Conservation (phyloP, 1,284 basidiomycete genomes). For the Acaromyces ingoldii region DNA sequence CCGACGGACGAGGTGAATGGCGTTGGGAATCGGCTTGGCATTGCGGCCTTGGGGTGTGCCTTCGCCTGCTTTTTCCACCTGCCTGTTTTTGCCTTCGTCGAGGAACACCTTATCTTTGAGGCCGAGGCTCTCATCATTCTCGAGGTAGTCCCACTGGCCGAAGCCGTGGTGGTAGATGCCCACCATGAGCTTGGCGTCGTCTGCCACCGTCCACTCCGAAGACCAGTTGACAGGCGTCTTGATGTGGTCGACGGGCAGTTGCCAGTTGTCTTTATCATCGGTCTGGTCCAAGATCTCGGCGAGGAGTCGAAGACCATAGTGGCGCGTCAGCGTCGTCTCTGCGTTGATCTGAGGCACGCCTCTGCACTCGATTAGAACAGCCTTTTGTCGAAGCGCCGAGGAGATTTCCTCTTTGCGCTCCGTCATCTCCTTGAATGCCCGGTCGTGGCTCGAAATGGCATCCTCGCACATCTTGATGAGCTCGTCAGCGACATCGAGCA, state of each 20-base stretch:
- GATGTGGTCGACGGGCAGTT: constrained; percentile 83
- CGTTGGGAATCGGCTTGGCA: constrained; percentile 44
- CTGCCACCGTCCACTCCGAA: constrained; percentile 84
- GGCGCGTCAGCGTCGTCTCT: constrained; percentile 85
- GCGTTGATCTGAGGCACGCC: constrained; percentile 93
- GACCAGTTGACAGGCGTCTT: constrained; percentile 93
- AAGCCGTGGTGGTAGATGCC: constrained; percentile 92
- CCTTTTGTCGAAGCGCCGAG: constrained; percentile 71
- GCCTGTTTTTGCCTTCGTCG: constrained; percentile 65
- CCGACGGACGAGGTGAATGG: constrained; percentile 84
- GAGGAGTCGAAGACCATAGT: constrained; percentile 83
- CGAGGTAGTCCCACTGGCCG: constrained; percentile 93
- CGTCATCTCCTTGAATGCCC: constrained; percentile 49
- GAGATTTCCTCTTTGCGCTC: constrained; percentile 70
- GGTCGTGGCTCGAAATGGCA: constrained; percentile 78
- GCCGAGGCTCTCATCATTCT: constrained; percentile 76
- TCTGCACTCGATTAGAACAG: constrained; percentile 83
- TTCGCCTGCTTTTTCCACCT: constrained; percentile 55
- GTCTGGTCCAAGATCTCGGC: constrained; percentile 60
- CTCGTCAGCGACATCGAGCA: constrained; percentile 85
- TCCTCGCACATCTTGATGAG: constrained; percentile 79
- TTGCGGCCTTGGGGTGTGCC: constrained; percentile 35
- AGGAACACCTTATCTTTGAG: constrained; percentile 93
- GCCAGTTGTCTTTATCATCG: constrained; percentile 68
- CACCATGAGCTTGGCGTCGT: constrained; percentile 89